Base-by-base conservation (phyloP, 805 yeast genomes). In the Zygosaccharomyces kombuchaensis region DNA sequence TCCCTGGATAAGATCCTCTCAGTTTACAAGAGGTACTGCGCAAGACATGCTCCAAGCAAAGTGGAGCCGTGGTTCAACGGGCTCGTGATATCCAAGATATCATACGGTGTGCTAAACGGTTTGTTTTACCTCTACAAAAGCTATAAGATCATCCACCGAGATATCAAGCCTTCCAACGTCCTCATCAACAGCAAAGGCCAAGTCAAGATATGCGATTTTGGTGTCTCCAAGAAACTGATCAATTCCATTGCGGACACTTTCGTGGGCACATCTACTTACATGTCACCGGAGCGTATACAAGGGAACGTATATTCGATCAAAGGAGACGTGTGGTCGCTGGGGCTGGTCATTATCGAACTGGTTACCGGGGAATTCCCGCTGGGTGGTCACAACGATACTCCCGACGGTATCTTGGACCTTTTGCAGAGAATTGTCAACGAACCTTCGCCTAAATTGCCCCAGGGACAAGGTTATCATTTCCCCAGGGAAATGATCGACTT, bases 211-310 rank as follows among this genome's bases (percentile, higher is more conserved):
- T 90, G 98, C 68, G 99, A 93, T 67, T 93, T 93, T 70, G 99
- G 99, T 17, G 99, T 93, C 6, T 81, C 90, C 25, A 81, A 96
- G 49, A 96, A 89, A 61, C 74, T 93, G 42, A 86, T 87, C 46
- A 89, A 91, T 66, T 93, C 99, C 1, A 77, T 93, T 47, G 99
- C 97, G 0, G 96, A 93, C 59, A 93, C 99, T 0, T 93, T 93
- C 72, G 98, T 93, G 8, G 99, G 99, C 1, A 93, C 99, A 0
- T 88, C 96, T 1, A 88, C 95, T 0, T 93, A 93, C 63, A 93
- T 93, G 95, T 86, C 96, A 1, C 99, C 99, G 0, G 99, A 93
- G 59, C 76, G 99, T 51, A 91, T 93, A 45, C 96, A 89, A 67
- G 99, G 99, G 14, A 87, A 87, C 35, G 82, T 83, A 8, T 93